Evolutionary conservation across 2,329 filamentous ascomycete species (phyloP).

Genomic region (Rutstroemia sp.): DNA sequence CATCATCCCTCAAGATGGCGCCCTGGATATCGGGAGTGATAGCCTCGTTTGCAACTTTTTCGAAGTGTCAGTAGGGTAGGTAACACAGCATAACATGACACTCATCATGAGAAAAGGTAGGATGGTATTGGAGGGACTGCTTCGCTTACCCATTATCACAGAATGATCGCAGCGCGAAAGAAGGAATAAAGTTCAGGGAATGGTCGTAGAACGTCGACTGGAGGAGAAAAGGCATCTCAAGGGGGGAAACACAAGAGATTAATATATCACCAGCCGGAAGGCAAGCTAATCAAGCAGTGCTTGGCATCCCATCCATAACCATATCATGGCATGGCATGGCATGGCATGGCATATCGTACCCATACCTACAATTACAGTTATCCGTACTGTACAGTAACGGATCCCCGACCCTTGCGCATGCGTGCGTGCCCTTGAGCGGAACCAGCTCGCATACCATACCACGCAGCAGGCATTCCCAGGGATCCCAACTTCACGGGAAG

Average conservation of each 20-base stretch:
- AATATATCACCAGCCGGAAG: not conserved
- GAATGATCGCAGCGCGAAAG: not conserved
- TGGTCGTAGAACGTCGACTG: slow-evolving; percentile 7
- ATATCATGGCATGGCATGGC: too few species aligned
- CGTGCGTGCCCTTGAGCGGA: not conserved
- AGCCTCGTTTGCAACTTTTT: slow-evolving; percentile 4
- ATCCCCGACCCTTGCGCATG: too few species aligned
- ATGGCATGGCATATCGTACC: too few species aligned
- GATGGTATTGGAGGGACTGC: too few species aligned
- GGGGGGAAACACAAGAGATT: slow-evolving; percentile 7
- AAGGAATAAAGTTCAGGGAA: not conserved
- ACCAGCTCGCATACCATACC: not conserved
- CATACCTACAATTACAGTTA: not conserved
- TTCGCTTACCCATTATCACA: slow-evolving; percentile 9
- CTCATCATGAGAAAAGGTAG: not conserved
- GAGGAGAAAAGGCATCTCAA: not conserved
- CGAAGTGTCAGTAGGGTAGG: not conserved
- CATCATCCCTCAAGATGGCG: slow-evolving; percentile 7
- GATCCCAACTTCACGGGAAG: not conserved
- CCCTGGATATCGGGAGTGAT: slow-evolving; percentile 12
- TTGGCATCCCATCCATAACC: not conserved
- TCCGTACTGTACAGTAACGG: too few species aligned
- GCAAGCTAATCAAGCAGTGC: not conserved
- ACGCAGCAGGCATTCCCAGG: not conserved
- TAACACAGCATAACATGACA: not conserved